Evolutionary conservation across 306 rosid genomes (phyloP), one percentile per base, ranked within the genome.

Genomic region (Quercus aquifolioides): DNA sequence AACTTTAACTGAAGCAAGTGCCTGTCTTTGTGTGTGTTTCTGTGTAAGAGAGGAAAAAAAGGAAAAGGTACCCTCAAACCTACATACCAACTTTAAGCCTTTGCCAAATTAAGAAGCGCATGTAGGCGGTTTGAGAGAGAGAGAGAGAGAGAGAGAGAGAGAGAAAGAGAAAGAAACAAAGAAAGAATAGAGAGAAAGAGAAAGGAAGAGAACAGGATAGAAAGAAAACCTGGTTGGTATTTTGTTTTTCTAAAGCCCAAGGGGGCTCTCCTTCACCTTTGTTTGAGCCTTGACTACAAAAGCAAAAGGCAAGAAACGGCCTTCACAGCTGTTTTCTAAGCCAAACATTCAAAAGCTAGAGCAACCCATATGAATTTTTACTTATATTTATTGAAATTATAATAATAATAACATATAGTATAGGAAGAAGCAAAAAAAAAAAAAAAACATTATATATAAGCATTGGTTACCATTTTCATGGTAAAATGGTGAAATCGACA

Each of bases 251-350:
- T 79, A 79, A 85, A 85, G 80, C 79, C 73, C 76, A 55, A 55
- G 67, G 80, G 59, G 58, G 62, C 59, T 67, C 76, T 69, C 88
- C 75, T 81, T 41, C 85, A 76, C 95, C 88, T 89, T 92, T 91
- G 86, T 84, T 86, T 78, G 87, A 80, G 84, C 74, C 95, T 92
- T 92, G 94, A 94, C 98, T 90, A 89, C 85, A 80, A 92, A 92
- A 94, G 97, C 87, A 78, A 93, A 91, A 94, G 92, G 84, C 78
- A 87, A 71, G 86, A 90, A 91, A 90, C 92, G 83, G 90, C 88
- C 84, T 74, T 80, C 89, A 85, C 93, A 83, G 86, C 91, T 85
- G 89, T 88, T 89, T 49, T 83, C 89, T 73, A 74, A 57, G 63
- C 57, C 82, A 55, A 82, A 78, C 54, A 18, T 79, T 82, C 90